Evolutionary conservation across 768 basidiomycete species (phyloP).

Genomic region (Russula emetica): DNA sequence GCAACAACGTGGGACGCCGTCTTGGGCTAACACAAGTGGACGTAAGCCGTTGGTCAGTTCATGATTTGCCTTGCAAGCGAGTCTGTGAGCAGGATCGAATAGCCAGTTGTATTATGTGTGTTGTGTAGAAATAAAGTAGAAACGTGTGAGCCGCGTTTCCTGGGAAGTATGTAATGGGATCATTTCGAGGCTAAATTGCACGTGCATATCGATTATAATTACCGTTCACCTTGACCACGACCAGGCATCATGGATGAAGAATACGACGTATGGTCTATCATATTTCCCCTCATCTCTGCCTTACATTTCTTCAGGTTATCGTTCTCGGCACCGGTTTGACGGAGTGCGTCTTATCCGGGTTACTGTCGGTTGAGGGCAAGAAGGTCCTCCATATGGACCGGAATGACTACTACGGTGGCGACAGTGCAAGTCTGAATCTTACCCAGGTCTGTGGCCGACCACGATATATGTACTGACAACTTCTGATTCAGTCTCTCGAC

Average conservation of each 20-base stretch:
- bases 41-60: constrained; percentile 11
- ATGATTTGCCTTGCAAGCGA: constrained; percentile 15
- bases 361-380: constrained; percentile 99
- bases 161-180: constrained; percentile 13
- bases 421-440: constrained; percentile 93
- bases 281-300: not conserved
- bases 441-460: constrained; percentile 67
- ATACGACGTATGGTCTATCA: constrained; percentile 69
- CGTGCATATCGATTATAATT: constrained; percentile 23
- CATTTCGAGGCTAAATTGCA: constrained; percentile 3
- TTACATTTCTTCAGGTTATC: constrained; percentile 54
- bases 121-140: not conserved
- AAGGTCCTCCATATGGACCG: constrained; percentile 99
- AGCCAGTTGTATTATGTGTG: constrained; percentile 10
- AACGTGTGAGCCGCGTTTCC: not conserved
- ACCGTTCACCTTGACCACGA: constrained; percentile 30
- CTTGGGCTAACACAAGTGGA: constrained; percentile 27
- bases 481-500: constrained; percentile 24
- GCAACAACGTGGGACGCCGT: constrained; percentile 30
- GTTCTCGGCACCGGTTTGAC: constrained; percentile 96
- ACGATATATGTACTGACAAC: constrained; percentile 8
- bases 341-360: constrained; percentile 96
- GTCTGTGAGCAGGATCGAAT: constrained; percentile 2
- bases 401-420: constrained; percentile 98
- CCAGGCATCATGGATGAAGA: constrained; percentile 85